Evolutionary conservation across 805 yeast species (phyloP).

Genomic region (Wickerhamomyces chambardii): DNA sequence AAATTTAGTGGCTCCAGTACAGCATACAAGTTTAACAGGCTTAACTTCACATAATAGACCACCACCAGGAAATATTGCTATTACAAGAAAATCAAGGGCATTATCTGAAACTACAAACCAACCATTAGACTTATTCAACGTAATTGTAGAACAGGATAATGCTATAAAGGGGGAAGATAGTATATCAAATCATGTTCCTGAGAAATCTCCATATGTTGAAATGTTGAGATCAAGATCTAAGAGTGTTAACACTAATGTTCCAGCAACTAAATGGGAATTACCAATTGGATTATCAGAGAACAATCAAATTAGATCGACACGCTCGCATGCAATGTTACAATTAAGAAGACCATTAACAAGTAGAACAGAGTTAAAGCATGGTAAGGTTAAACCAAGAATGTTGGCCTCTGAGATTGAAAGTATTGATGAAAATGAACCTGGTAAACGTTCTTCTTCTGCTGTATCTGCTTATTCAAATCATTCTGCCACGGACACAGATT

Average conservation of each 20-base stretch:
- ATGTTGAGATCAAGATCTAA: slow-evolving; percentile 33
- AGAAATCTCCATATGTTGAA: slow-evolving; percentile 39
- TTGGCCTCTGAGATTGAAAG: slow-evolving; percentile 74
- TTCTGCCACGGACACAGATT: not conserved
- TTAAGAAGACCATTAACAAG: slow-evolving; percentile 8
- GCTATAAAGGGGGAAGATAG: not conserved
- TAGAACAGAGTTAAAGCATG: slow-evolving; percentile 47
- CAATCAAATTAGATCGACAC: slow-evolving; percentile 18
- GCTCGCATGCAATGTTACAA: slow-evolving; percentile 6
- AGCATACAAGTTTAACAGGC: slow-evolving; percentile 8
- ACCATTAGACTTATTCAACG: slow-evolving; percentile 8
- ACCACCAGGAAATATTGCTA: slow-evolving; percentile 25
- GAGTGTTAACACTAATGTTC: slow-evolving; percentile 37
- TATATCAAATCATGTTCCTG: slow-evolving; percentile 29
- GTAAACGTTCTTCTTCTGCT: not conserved
- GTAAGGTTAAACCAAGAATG: slow-evolving; percentile 53
- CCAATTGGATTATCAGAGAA: slow-evolving; percentile 48
- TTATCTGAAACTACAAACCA: slow-evolving; percentile 24
- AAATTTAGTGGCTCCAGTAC: slow-evolving; percentile 22
- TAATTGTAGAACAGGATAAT: not conserved
- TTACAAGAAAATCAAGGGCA: slow-evolving; percentile 26
- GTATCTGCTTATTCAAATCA: too few relatives aligned
- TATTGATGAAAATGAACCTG: slow-evolving; percentile 26
- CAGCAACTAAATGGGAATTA: slow-evolving; percentile 37
- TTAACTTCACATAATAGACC: slow-evolving; percentile 21